Evolutionary conservation across 805 yeast genomes (phyloP), one percentile per base, ranked within the genome.

Genomic region (Deakozyma indianensis): DNA sequence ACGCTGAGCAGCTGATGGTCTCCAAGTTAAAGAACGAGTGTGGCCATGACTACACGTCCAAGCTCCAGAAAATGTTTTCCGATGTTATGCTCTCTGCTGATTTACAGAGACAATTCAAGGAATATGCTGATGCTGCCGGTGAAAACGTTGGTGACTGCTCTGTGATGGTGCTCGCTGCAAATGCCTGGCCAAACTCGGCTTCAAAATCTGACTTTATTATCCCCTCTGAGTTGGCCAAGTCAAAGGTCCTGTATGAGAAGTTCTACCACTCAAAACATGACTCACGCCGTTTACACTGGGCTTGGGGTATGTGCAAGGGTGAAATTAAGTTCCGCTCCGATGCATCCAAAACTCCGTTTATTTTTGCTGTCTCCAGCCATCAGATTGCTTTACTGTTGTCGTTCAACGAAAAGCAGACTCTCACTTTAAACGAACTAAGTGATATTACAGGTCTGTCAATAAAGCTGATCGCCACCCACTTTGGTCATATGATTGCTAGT

Each of bases 31-130:
- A 87, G 60, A 82, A 83, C 47, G 94, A 83, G 49, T 90, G 92
- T 63, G 86, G 94, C 18, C 71, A 80, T 59, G 97, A 92, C 58
- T 92, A 90, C 62, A 88, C 97, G 1, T 80, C 85, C 45, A 90
- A 88, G 62, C 83, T 92, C 62, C 83, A 95, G 21, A 84, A 87
- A 55, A 92, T 92, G 99, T 88, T 92, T 62, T 83, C 82, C 60
- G 98, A 92, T 64, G 85, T 92, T 70, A 75, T 82, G 54, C 75
- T 90, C 2, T 84, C 95, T 0, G 77, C 76, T 50, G 90, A 85
- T 46, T 69, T 92, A 58, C 83, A 78, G 54, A 51, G 58, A n/a
- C 62, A 67, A 43, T 79, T 80, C 57, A 67, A 67, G 52, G 78
- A 74, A 43, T 66, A 66, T 25, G 64, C 69, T 40, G 63, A 65